These are phyloP conservation scores for Larix kaempferi DNA, from an alignment of 75 land plant genomes.

Conservation along the genomic window DNA sequence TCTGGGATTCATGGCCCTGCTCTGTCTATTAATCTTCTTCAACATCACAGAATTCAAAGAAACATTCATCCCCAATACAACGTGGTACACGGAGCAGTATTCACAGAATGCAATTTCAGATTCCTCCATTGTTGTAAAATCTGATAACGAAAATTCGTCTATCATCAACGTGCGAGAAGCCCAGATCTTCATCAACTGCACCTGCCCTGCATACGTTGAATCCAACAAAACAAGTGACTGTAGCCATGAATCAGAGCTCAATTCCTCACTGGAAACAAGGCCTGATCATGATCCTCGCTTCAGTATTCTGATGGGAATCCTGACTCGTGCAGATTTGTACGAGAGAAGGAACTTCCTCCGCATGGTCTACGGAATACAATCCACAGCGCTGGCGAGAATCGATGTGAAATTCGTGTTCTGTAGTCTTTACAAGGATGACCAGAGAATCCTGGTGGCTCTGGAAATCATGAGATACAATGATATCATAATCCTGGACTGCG, in stretches of 20 bases:
- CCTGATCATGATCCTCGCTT: no score
- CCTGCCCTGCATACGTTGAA: background rate
- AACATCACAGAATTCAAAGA: background rate
- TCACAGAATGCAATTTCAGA: background rate
- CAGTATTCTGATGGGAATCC: conserved; percentile 2
- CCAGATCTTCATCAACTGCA: conserved; percentile 16
- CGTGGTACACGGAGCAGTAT: background rate
- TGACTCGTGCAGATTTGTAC: conserved; percentile 37
- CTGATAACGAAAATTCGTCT: background rate
- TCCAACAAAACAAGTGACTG: background rate
- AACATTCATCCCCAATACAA: background rate
- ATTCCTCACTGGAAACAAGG: no score
- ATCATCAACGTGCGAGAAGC: background rate
- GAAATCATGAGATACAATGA: conserved; percentile 54
- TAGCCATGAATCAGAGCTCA: no score
- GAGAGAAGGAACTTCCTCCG: conserved; percentile 17
- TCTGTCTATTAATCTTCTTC: background rate
- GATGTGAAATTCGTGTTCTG: conserved; percentile 35
- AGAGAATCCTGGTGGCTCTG: conserved; percentile 32
- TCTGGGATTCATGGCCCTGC: background rate
- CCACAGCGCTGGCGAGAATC: conserved; percentile 22
- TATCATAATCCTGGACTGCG: conserved; percentile 51
- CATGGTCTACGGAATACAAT: conserved; percentile 41
- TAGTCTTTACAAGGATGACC: no score
- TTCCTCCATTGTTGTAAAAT: background rate